These are phyloP conservation scores for Zancudomyces culisetae DNA, from an alignment of 371 early-diverging fungal species.

Conservation along the genomic window DNA sequence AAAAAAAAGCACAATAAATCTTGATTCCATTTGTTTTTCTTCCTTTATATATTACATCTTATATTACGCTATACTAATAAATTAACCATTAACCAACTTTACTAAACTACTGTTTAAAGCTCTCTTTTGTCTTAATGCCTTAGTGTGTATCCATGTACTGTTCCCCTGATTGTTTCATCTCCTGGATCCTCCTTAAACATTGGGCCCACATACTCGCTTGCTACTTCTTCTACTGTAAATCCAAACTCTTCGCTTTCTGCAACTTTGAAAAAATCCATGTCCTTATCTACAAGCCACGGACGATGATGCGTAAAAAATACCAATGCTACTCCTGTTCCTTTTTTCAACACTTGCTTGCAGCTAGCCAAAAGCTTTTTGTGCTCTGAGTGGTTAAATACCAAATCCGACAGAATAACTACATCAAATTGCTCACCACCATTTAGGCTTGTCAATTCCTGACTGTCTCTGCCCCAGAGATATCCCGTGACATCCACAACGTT, in stretches of 20 bases:
- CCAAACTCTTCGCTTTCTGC: slow-evolving; percentile 52
- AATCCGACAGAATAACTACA: slow-evolving; percentile 67
- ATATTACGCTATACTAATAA: neutral
- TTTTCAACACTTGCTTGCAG: slow-evolving; percentile 31
- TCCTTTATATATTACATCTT: neutral
- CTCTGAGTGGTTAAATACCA: slow-evolving; percentile 80
- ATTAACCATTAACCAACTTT: neutral
- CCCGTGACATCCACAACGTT: slow-evolving; percentile 30
- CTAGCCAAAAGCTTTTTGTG: slow-evolving; percentile 49
- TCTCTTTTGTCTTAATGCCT: neutral
- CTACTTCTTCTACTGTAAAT: slow-evolving; percentile 46
- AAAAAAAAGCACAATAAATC: slow-evolving; percentile 1
- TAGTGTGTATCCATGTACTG: slow-evolving; percentile 56
- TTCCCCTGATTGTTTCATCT: slow-evolving; percentile 52
- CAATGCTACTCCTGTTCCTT: slow-evolving; percentile 10
- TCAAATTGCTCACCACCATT: slow-evolving; percentile 31
- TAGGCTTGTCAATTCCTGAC: slow-evolving; percentile 27
- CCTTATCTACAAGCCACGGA: slow-evolving; percentile 41
- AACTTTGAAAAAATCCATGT: slow-evolving; percentile 60
- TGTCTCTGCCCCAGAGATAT: slow-evolving; percentile 69
- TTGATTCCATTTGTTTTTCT: neutral
- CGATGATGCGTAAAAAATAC: slow-evolving; percentile 26
- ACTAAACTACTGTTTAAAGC: neutral
- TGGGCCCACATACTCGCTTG: slow-evolving; percentile 42
- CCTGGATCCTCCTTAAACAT: slow-evolving; percentile 86